Conservation (phyloP, 306 rosid species). For the Malus sieversii region DNA sequence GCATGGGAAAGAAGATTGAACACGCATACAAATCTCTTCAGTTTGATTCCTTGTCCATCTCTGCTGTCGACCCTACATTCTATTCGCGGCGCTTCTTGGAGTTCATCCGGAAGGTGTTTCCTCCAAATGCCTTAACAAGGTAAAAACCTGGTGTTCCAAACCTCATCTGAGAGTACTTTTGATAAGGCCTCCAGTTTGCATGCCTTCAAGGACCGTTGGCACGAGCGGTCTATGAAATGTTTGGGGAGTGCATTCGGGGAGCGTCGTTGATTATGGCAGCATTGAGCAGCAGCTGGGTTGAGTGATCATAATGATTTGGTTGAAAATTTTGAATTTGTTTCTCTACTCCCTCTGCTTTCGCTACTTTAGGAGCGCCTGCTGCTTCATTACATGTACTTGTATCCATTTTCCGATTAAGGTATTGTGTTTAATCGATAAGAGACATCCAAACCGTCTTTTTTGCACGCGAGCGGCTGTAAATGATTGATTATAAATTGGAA, state of each 20-base stretch:
- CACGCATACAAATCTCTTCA: conserved; percentile 83
- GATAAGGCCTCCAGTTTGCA: conserved; percentile 17
- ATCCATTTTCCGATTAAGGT: neutral
- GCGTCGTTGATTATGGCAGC: neutral
- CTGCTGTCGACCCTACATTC: conserved; percentile 90
- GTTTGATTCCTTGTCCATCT: conserved; percentile 84
- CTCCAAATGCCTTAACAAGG: conserved; percentile 39
- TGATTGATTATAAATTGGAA: neutral
- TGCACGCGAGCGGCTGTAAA: neutral
- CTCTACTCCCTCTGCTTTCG: neutral
- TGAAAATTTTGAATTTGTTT: conserved; percentile 4
- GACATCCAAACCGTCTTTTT: neutral
- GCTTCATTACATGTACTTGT: neutral
- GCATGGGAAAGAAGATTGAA: conserved; percentile 85
- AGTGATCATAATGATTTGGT: neutral
- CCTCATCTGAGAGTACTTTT: neutral
- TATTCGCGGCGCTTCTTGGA: conserved; percentile 83
- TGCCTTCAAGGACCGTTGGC: neutral
- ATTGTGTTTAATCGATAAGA: neutral
- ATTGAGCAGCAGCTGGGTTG: conserved; percentile 1
- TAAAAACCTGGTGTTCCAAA: conserved; percentile 15
- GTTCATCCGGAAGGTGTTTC: conserved; percentile 79
- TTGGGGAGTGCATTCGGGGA: neutral
- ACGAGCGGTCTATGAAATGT: neutral
- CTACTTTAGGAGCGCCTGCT: neutral